These are phyloP conservation scores for Alternaria sp. DNA, from an alignment of 2,329 filamentous ascomycete genomes.

Conservation along the genomic window DNA sequence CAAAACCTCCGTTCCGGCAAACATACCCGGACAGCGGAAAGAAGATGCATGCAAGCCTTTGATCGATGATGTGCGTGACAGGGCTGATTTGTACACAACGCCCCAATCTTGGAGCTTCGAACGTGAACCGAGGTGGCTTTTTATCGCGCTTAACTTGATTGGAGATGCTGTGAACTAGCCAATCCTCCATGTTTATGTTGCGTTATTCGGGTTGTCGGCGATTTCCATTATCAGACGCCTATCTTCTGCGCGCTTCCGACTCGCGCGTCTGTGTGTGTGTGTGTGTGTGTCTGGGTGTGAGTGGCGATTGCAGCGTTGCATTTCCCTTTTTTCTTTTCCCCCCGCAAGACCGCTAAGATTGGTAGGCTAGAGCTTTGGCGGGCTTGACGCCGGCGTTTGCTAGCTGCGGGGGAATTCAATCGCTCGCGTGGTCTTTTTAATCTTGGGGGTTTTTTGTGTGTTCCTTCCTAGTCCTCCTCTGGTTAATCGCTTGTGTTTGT, in stretches of 20 bases:
- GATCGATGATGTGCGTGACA: too few relatives aligned
- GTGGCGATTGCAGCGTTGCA: slow-evolving; percentile 18
- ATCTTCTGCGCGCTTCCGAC: slow-evolving; percentile 1
- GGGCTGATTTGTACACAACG: too few relatives aligned
- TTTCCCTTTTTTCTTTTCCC: background rate
- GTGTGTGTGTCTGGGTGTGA: background rate
- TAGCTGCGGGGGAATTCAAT: slow-evolving; percentile 4
- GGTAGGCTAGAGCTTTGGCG: slow-evolving; percentile 11
- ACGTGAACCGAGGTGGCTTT: too few relatives aligned
- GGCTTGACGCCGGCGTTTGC: slow-evolving; percentile 9
- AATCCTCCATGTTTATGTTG: too few relatives aligned
- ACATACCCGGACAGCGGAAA: too few relatives aligned
- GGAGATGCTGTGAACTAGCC: too few relatives aligned
- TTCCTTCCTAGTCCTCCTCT: background rate
- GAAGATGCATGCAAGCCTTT: too few relatives aligned
- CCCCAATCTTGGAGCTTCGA: too few relatives aligned
- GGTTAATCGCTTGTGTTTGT: background rate
- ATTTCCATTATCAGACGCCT: background rate
- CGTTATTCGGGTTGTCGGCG: too few relatives aligned
- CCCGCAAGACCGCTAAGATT: slow-evolving; percentile 7
- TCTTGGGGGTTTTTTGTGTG: slow-evolving; percentile 5
- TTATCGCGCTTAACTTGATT: too few relatives aligned
- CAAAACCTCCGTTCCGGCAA: too few relatives aligned
- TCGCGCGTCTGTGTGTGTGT: slow-evolving; percentile 2
- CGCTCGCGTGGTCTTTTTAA: slow-evolving; percentile 1